These are phyloP conservation scores for Collybia sordida DNA, from an alignment of 768 basidiomycete species.

Conservation along the genomic window DNA sequence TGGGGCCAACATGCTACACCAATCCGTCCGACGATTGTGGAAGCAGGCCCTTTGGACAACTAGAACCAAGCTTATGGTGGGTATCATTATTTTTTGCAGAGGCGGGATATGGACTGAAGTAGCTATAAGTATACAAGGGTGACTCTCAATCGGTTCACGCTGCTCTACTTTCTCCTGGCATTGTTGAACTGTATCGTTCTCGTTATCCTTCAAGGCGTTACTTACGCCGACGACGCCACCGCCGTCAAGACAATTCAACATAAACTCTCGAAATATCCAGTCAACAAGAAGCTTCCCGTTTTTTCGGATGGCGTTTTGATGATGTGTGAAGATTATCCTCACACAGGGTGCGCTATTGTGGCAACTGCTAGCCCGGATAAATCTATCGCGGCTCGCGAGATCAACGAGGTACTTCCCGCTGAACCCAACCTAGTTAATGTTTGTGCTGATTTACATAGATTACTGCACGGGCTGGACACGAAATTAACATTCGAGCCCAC, in stretches of 20 bases:
- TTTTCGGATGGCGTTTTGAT: constrained; percentile 22
- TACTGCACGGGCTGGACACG: too few relatives aligned
- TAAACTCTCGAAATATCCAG: constrained; percentile 27
- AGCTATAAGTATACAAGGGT: constrained; percentile 41
- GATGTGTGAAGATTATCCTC: constrained; percentile 41
- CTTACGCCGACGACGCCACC: constrained; percentile 34
- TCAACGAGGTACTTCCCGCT: neutral
- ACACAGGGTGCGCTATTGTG: too few relatives aligned
- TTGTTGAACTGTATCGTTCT: constrained; percentile 40
- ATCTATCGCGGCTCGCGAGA: neutral
- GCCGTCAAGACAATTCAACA: constrained; percentile 30
- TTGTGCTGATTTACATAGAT: too few relatives aligned
- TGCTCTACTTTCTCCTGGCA: constrained; percentile 46
- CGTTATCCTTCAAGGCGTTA: constrained; percentile 36
- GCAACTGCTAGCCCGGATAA: neutral
- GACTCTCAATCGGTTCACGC: constrained; percentile 49
- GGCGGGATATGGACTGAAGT: neutral
- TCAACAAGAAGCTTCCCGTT: constrained; percentile 21
- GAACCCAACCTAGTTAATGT: too few relatives aligned
- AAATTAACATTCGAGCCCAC: too few relatives aligned
- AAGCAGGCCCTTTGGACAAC: constrained; percentile 20
- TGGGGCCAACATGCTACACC: constrained; percentile 5
- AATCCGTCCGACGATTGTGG: constrained; percentile 7
- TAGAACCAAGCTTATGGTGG: constrained; percentile 26
- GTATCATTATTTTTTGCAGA: constrained; percentile 7